Percentiles rank a stretch among this genome's conserved stretches.
These are phyloP conservation scores for Aspergillus ostianus DNA, from an alignment of 495 filamentous ascomycete species.

Conservation along the genomic window DNA sequence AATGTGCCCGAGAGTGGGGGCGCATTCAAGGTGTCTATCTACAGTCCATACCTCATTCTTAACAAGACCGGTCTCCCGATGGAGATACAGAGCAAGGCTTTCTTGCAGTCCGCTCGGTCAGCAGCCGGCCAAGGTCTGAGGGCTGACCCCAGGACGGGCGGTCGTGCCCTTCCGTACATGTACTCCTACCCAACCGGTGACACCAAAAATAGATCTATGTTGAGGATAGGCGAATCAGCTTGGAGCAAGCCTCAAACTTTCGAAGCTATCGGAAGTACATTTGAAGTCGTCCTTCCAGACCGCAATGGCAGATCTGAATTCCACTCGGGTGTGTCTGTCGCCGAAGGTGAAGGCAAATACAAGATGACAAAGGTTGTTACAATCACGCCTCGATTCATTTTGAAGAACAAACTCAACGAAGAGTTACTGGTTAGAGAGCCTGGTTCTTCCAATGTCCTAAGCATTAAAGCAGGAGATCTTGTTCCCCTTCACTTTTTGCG, in stretches of 20 bases:
- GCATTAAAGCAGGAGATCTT: constrained; percentile 70
- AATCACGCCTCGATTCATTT: constrained; percentile 85
- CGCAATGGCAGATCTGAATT: constrained; percentile 71
- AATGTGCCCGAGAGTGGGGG: constrained; percentile 91
- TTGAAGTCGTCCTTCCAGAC: constrained; percentile 79
- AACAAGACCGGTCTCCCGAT: constrained; percentile 93
- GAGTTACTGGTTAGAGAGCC: constrained; percentile 87
- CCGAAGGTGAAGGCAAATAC: constrained; percentile 94
- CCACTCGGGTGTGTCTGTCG: constrained; percentile 83
- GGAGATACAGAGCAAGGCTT: constrained; percentile 82
- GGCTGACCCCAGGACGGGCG: constrained; percentile 48
- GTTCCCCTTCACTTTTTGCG: constrained; percentile 86
- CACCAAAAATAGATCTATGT: constrained; percentile 78
- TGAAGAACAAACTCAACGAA: constrained; percentile 90
- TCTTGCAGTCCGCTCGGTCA: constrained; percentile 76
- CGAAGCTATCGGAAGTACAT: constrained; percentile 92
- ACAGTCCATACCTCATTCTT: constrained; percentile 87
- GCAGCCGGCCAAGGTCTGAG: constrained; percentile 73
- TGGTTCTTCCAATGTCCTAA: constrained; percentile 76
- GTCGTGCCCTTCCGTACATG: constrained; percentile 82
- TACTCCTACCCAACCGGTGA: constrained; percentile 89
- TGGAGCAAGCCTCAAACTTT: constrained; percentile 99
- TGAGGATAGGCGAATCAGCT: constrained; percentile 82
- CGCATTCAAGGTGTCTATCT: constrained; percentile 92
- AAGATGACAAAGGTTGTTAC: constrained; percentile 94